Base-by-base conservation (phyloP, 129 eudicot genomes). In the Kitagawia praeruptora region DNA sequence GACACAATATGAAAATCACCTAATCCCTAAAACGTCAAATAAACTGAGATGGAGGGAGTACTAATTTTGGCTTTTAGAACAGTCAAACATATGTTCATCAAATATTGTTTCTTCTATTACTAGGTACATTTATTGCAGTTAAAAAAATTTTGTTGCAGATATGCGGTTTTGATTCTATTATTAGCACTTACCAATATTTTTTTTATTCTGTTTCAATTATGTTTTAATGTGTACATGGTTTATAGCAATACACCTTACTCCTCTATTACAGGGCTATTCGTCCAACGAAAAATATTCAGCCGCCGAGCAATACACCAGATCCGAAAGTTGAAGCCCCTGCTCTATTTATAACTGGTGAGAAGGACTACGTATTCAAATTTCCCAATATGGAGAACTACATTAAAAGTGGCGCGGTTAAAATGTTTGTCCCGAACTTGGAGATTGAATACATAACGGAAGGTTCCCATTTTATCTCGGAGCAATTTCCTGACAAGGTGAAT, bases 391-490 rank as follows among this genome's bases (percentile, higher is more conserved):
- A 83, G 74, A 84, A 78, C 34, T 83, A 80, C 56, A 5, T 86
- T 15, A 81, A 67, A 70, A 86, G 83, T 31, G 89, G 83, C 10
- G 54, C 48, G 44, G 84, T 83, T 6, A 86, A 86, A 49, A 77
- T 78, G 14, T 83, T 48, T 27, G 87, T 86, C 7, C 89, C 87
- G 0, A 80, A 86, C 40, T 66, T 78, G 41, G 89, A 86, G 80
- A 78, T 79, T 8, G 37, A 21, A 61, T 81, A 77, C 47, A 23
- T 86, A 54, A 78, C 89, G 4, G 69, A 83, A 75, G 89, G 87
- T 47, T 67, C 83, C 15, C 89, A 86, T 81, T 86, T 86, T 25
- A 78, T 78, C 81, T 84, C 81, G 6, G 89, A 86, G 79, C 87
- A 86, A 9, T 81, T 76, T 34, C 85, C 89, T 0, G 81, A 83